A percentile compares a stretch with the other conserved stretches of the same genome.
Conservation (phyloP, 1,284 basidiomycete genomes). For the Trametes sp. region DNA sequence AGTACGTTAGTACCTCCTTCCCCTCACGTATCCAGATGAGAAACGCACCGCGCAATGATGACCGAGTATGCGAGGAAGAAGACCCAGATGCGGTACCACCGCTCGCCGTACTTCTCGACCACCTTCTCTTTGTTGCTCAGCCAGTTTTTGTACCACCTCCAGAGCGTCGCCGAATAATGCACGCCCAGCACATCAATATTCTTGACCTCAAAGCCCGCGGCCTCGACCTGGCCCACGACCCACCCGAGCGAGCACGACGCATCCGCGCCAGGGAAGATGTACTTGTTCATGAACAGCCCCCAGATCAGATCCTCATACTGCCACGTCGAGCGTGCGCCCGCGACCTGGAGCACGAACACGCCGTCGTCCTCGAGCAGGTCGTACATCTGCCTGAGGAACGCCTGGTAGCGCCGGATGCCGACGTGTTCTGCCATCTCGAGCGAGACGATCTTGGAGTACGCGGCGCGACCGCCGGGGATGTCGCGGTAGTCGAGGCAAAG, state of each 20-base stretch:
- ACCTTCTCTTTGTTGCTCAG: conserved; percentile 90
- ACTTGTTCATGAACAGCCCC: conserved; percentile 97
- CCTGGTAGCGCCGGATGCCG: conserved; percentile 90
- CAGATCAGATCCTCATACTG: conserved; percentile 99
- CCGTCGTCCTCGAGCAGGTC: conserved; percentile 95
- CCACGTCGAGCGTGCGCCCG: conserved; percentile 93
- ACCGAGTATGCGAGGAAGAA: conserved; percentile 89
- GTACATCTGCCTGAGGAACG: conserved; percentile 93
- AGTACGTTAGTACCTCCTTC: neutral
- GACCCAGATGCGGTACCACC: conserved; percentile 90
- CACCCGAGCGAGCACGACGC: conserved; percentile 95
- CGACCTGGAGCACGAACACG: conserved; percentile 95
- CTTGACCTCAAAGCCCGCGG: conserved; percentile 96
- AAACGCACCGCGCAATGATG: conserved; percentile 69
- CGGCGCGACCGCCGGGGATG: conserved; percentile 81
- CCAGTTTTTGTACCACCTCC: conserved; percentile 97
- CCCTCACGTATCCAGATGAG: neutral
- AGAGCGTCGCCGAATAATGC: conserved; percentile 96
- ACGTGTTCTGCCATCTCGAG: conserved; percentile 99
- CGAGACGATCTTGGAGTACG: conserved; percentile 94
- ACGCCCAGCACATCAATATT: conserved; percentile 95
- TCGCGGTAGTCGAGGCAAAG: conserved; percentile 96
- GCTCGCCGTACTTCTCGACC: conserved; percentile 88
- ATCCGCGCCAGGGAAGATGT: conserved; percentile 98
- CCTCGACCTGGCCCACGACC: conserved; percentile 90